Evolutionary conservation across 495 filamentous ascomycete species (phyloP).

Genomic region (Xylaria intraflava): DNA sequence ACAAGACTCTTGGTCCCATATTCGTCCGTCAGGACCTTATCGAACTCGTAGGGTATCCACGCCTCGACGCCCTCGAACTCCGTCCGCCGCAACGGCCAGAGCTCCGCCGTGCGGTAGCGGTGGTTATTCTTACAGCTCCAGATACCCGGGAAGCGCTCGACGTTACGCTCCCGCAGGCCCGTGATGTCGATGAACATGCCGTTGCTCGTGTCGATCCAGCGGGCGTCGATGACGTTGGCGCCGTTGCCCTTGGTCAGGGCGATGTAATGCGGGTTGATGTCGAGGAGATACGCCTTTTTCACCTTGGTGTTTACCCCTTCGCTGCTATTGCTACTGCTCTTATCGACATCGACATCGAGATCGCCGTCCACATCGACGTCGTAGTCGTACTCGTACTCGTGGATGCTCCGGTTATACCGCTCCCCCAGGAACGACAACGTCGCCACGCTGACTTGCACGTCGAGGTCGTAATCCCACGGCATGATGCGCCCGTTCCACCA

Average conservation of each 20-base stretch:
- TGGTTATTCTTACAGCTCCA: slow-evolving; percentile 83
- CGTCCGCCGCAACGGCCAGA: slow-evolving; percentile 73
- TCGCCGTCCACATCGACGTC: slow-evolving; percentile 7
- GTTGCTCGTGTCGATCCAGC: slow-evolving; percentile 72
- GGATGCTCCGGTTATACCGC: slow-evolving; percentile 58
- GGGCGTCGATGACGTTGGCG: slow-evolving; percentile 75
- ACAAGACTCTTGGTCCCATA: slow-evolving; percentile 64
- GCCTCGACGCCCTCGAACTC: slow-evolving; percentile 71
- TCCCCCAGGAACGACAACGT: slow-evolving; percentile 58
- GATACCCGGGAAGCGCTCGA: slow-evolving; percentile 50
- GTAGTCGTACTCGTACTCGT: slow-evolving; percentile 53
- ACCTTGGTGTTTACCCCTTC: slow-evolving; percentile 4
- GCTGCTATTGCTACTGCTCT: slow-evolving; percentile 28
- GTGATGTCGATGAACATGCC: slow-evolving; percentile 87
- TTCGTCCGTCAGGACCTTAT: slow-evolving; percentile 64
- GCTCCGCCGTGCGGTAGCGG: slow-evolving; percentile 58
- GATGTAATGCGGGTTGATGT: slow-evolving; percentile 65
- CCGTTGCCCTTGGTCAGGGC: slow-evolving; percentile 58
- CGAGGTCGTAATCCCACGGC: slow-evolving; percentile 87
- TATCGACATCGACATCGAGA: neutral
- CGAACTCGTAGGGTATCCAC: slow-evolving; percentile 69
- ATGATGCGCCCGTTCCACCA: slow-evolving; percentile 85
- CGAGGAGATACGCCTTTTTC: slow-evolving; percentile 56
- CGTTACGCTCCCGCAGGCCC: slow-evolving; percentile 64
- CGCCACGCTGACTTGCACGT: slow-evolving; percentile 63